phyloP scores from a whole-genome alignment of 345 rosid species.

The Eucalyptus sp. region DNA sequence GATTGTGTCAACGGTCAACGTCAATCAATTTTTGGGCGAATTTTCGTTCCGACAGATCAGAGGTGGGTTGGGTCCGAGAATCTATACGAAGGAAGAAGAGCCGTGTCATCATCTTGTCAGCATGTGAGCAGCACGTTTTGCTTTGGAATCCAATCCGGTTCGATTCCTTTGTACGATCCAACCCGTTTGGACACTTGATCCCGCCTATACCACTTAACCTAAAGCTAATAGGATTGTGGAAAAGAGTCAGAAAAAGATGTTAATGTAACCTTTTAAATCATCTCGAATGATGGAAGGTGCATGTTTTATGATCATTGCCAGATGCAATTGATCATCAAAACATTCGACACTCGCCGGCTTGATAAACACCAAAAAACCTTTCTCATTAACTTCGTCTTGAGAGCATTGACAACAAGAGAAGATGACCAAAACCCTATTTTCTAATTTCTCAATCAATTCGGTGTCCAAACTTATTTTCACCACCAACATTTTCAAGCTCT shows the following conservation, averaged over 20 bases:
- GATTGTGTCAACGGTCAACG: background rate
- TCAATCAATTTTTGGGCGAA: background rate
- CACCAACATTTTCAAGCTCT: background rate
- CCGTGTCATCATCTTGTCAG: background rate
- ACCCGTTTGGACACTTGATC: background rate
- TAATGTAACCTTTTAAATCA: background rate
- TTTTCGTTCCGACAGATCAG: background rate
- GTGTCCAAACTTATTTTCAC: background rate
- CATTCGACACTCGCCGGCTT: rapidly evolving
- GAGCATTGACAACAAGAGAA: background rate
- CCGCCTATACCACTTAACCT: background rate
- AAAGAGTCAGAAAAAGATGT: background rate
- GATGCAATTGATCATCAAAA: background rate
- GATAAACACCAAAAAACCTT: background rate
- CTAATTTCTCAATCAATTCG: rapidly evolving
- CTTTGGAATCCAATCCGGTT: background rate
- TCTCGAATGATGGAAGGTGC: rapidly evolving
- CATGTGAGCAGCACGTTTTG: background rate
- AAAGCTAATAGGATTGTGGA: background rate
- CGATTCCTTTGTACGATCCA: background rate
- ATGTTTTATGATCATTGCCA: background rate
- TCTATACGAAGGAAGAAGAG: background rate
- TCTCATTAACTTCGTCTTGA: rapidly evolving
- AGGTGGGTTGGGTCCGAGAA: background rate
- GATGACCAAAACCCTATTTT: background rate